Conservation (phyloP, 202 grass and related monocot genomes). For the Setaria italica region DNA sequence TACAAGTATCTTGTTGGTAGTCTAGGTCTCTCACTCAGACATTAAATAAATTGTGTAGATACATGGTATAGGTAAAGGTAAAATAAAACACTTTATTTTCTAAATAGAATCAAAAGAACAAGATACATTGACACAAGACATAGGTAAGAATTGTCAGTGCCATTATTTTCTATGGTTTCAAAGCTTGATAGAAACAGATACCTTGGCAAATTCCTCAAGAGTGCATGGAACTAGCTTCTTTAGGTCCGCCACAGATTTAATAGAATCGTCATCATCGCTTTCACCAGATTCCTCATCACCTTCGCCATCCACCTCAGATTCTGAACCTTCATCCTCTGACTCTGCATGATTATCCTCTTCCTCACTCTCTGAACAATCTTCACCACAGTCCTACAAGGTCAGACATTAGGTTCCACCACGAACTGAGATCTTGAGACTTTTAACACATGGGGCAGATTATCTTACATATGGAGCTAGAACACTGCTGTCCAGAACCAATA, state of each 20-base stretch:
- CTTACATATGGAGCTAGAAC: conserved; percentile 90
- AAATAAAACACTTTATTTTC: conserved; percentile 3
- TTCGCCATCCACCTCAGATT: conserved; percentile 70
- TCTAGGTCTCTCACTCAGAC: neutral
- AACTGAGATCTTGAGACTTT: neutral
- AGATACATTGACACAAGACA: conserved; percentile 15
- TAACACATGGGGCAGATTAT: neutral
- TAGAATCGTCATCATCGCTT: conserved; percentile 61
- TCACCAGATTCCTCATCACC: conserved; percentile 70
- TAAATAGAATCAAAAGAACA: conserved; percentile 6
- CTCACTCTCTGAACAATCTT: conserved; percentile 70
- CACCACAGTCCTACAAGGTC: conserved; percentile 68
- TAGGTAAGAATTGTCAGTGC: neutral
- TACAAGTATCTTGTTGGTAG: conserved; percentile 18
- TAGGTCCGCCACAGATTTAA: conserved; percentile 49
- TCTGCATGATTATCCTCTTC: conserved; percentile 64
- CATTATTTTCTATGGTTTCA: conserved; percentile 19
- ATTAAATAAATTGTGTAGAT: conserved; percentile 23
- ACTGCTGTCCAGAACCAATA: conserved; percentile 93
- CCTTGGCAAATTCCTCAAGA: conserved; percentile 73
- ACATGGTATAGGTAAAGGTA: conserved; percentile 17
- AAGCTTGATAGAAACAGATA: conserved; percentile 41
- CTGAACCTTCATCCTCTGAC: conserved; percentile 70
- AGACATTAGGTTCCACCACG: conserved; percentile 45
- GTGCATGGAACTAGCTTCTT: conserved; percentile 54